Evolutionary conservation across 495 filamentous ascomycete species (phyloP).

Genomic region (Neurospora discreta): DNA sequence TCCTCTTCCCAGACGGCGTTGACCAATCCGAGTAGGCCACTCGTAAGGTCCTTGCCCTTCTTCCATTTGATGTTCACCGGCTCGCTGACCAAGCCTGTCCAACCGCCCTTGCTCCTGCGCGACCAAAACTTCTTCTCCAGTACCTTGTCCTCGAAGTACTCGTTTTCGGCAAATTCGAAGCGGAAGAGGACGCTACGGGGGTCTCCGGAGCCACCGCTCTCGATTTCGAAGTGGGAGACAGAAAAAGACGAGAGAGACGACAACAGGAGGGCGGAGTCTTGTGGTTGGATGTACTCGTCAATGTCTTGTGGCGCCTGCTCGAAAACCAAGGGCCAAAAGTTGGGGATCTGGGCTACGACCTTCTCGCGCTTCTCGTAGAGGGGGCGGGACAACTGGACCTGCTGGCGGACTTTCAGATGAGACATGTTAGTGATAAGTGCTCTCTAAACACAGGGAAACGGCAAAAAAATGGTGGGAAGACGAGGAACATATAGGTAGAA

Average conservation of each 20-base stretch:
- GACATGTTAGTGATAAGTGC: neutral
- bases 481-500: neutral
- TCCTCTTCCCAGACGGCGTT: constrained; percentile 57
- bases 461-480: neutral
- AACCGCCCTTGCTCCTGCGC: constrained; percentile 53
- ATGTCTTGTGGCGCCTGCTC: constrained; percentile 73
- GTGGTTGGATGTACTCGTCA: constrained; percentile 71
- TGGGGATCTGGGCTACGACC: constrained; percentile 53
- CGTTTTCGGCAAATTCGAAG: constrained; percentile 56
- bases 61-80: constrained; percentile 86
- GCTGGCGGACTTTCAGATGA: constrained; percentile 41
- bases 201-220: constrained; percentile 43
- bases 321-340: constrained; percentile 86
- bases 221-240: constrained; percentile 69
- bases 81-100: constrained; percentile 66
- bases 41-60: constrained; percentile 68
- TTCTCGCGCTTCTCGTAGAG: constrained; percentile 64
- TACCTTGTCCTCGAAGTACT: constrained; percentile 59
- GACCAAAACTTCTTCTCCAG: constrained; percentile 87
- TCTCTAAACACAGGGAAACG: neutral
- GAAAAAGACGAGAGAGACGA: constrained; percentile 47
- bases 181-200: constrained; percentile 53
- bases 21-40: constrained; percentile 63
- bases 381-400: constrained; percentile 38
- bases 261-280: constrained; percentile 58